Conservation (phyloP, 1,139 yeast species). For the Yamadazyma epiphylla region DNA sequence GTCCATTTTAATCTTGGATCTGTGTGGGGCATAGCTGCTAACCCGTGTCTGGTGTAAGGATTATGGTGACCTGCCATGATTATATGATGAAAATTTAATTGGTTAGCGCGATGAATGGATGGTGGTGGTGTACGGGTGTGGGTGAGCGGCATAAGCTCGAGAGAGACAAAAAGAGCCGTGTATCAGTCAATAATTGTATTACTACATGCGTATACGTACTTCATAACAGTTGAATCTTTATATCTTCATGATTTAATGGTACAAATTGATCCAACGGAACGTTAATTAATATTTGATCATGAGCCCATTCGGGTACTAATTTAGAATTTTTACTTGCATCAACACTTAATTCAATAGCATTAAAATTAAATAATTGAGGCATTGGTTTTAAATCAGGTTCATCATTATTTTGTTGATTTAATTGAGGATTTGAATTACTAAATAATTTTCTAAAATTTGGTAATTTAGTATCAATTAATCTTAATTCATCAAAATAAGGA, state of each 20-base stretch:
- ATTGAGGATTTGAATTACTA: slow-evolving; percentile 1
- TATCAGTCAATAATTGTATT: slow-evolving; percentile 1
- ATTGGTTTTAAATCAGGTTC: slow-evolving; percentile 42
- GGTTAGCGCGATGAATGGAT: neutral
- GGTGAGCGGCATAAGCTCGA: too few relatives aligned
- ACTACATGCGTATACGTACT: neutral
- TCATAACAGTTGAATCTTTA: slow-evolving; percentile 7
- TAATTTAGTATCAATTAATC: slow-evolving; percentile 49
- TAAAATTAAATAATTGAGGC: slow-evolving; percentile 49
- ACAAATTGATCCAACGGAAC: slow-evolving; percentile 10
- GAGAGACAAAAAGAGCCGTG: too few relatives aligned
- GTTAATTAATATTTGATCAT: slow-evolving; percentile 12
- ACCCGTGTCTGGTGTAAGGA: slow-evolving; percentile 51
- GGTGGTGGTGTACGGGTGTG: neutral
- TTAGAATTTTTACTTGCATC: slow-evolving; percentile 30
- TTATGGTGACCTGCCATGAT: slow-evolving; percentile 42
- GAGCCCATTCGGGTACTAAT: slow-evolving; percentile 41
- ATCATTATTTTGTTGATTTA: slow-evolving; percentile 12
- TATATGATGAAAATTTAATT: neutral
- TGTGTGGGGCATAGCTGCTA: slow-evolving; percentile 52
- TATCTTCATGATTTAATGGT: slow-evolving; percentile 12
- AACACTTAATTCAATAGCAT: slow-evolving; percentile 44
- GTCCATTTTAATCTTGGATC: slow-evolving; percentile 54
- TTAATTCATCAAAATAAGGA: slow-evolving; percentile 74
- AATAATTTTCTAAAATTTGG: slow-evolving; percentile 52